Evolutionary conservation across 768 basidiomycete species (phyloP).

Genomic region (Macrocybe gigantea): DNA sequence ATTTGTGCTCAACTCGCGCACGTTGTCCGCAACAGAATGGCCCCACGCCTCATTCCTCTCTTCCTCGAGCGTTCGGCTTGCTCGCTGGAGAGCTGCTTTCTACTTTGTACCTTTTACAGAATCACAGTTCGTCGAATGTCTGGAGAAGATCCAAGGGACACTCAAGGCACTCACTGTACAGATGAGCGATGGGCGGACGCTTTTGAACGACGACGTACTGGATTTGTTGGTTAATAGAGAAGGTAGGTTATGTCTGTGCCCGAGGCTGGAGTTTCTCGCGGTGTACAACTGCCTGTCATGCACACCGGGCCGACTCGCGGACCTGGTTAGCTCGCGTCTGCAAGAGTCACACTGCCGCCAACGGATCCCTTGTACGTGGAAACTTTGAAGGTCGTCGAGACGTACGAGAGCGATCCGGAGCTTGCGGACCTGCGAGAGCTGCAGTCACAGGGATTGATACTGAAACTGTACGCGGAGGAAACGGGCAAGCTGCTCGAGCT

Average conservation of each 20-base stretch:
- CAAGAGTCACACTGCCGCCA: background rate
- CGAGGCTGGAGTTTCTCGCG: background rate
- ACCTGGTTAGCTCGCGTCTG: background rate
- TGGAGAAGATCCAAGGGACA: background rate
- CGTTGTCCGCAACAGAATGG: constrained; percentile 1
- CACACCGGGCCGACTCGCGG: background rate
- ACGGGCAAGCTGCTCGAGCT: too few relatives aligned
- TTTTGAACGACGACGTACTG: background rate
- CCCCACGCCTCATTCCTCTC: constrained; percentile 2
- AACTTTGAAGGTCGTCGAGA: background rate
- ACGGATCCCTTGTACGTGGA: background rate
- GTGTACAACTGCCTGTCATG: background rate
- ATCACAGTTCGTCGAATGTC: constrained; percentile 2
- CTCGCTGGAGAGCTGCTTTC: constrained; percentile 1
- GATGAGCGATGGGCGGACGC: background rate
- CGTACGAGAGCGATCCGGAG: background rate
- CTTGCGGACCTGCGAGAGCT: too few relatives aligned
- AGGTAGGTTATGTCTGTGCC: background rate
- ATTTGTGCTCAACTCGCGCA: constrained; percentile 2
- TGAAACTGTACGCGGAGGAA: too few relatives aligned
- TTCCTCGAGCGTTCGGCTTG: constrained; percentile 4
- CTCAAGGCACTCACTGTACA: constrained; percentile 1
- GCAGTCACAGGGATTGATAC: too few relatives aligned
- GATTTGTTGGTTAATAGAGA: constrained; percentile 8
- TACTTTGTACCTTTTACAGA: constrained; percentile 1